Conservation (phyloP, 2,329 filamentous ascomycete genomes). For the Amylocarpus encephaloides region DNA sequence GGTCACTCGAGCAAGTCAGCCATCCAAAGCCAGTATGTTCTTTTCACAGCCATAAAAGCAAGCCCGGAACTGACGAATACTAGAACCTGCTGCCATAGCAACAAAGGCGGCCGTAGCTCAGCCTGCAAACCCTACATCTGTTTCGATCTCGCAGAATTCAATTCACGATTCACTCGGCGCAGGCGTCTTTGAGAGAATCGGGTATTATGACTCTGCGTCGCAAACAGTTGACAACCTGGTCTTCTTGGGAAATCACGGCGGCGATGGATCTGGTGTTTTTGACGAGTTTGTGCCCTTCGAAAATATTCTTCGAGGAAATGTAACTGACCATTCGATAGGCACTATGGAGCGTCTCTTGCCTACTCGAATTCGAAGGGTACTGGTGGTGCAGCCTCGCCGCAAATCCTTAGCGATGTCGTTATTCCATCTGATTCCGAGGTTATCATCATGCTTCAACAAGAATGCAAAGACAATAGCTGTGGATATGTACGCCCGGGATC, state of each 20-base stretch:
- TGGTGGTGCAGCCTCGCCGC: slow-evolving; percentile 39
- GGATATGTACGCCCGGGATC: slow-evolving; percentile 42
- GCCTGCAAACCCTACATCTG: not conserved
- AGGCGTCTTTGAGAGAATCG: slow-evolving; percentile 32
- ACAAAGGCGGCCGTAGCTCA: not conserved
- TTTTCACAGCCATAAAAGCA: not conserved
- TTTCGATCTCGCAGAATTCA: not conserved
- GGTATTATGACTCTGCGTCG: slow-evolving; percentile 40
- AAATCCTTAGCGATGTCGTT: slow-evolving; percentile 43
- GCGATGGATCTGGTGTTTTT: slow-evolving; percentile 47
- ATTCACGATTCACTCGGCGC: slow-evolving; percentile 17
- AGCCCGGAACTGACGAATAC: not conserved
- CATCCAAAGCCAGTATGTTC: not conserved
- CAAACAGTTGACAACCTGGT: slow-evolving; percentile 44
- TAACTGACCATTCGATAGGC: slow-evolving; percentile 24
- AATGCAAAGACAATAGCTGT: slow-evolving; percentile 42
- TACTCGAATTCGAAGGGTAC: slow-evolving; percentile 45
- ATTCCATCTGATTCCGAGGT: slow-evolving; percentile 45
- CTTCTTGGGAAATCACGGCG: slow-evolving; percentile 54
- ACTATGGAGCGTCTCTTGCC: slow-evolving; percentile 51
- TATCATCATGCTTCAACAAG: slow-evolving; percentile 43
- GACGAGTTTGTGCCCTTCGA: slow-evolving; percentile 36
- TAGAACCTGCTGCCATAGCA: not conserved
- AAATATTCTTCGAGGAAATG: not conserved
- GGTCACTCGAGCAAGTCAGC: not conserved